These are phyloP conservation scores for Raphanus hybrid DNA, from an alignment of 441 rosid genomes.

Conservation along the genomic window DNA sequence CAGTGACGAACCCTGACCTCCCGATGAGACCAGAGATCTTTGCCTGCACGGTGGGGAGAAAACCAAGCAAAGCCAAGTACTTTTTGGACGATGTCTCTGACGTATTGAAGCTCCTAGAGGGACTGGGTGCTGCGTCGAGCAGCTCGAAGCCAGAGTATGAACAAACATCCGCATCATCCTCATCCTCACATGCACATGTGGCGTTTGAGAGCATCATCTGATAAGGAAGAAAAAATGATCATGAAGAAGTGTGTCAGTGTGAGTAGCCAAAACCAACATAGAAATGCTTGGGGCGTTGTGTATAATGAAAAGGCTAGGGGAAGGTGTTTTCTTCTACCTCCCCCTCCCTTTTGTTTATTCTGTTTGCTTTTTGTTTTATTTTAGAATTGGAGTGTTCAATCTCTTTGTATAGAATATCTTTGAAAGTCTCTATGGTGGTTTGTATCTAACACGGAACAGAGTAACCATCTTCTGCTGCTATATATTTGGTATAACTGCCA, in stretches of 20 bases:
- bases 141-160: slow-evolving; percentile 41
- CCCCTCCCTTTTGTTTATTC: slow-evolving; percentile 13
- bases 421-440: slow-evolving; percentile 28
- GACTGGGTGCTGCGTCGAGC: slow-evolving; percentile 51
- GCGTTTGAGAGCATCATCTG: slow-evolving; percentile 57
- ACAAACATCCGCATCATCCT: slow-evolving; percentile 22
- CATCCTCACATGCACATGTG: slow-evolving; percentile 35
- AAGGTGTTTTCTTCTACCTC: slow-evolving; percentile 23
- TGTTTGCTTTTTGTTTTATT: not conserved
- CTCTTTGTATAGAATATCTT: slow-evolving; percentile 33
- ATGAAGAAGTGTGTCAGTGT: slow-evolving; percentile 34
- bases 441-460: slow-evolving; percentile 30
- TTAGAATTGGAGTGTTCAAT: slow-evolving; percentile 15
- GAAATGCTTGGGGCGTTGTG: slow-evolving; percentile 23
- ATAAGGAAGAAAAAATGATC: not conserved
- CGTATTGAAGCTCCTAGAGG: slow-evolving; percentile 55
- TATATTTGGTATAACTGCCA: not conserved
- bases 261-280: slow-evolving; percentile 31
- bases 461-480: not conserved
- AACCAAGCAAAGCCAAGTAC: slow-evolving; percentile 72
- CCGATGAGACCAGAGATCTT: slow-evolving; percentile 55
- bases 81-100: slow-evolving; percentile 58
- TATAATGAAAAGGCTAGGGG: slow-evolving; percentile 30
- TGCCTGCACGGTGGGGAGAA: slow-evolving; percentile 65
- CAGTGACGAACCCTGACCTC: slow-evolving; percentile 47